A percentile compares a stretch with the other conserved stretches of the same genome.
These are phyloP conservation scores for Coniochaeta pulveracea DNA, from an alignment of 2,329 filamentous ascomycete genomes.

Conservation along the genomic window DNA sequence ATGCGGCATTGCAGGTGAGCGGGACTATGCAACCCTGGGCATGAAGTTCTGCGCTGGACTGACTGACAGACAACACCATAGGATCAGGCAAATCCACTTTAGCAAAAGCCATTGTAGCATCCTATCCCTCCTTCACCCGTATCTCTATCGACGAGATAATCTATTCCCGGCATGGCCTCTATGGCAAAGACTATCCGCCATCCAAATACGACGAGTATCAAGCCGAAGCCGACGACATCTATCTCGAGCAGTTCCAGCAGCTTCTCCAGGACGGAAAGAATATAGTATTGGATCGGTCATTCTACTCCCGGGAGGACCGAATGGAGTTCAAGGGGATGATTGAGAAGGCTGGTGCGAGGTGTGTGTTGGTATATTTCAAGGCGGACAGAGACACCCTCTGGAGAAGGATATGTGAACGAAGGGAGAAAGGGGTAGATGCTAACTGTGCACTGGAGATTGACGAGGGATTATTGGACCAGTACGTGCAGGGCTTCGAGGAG, in stretches of 20 bases:
- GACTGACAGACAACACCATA: constrained; percentile 4
- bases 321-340: constrained; percentile 17
- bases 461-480: constrained; percentile 6
- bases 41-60: background rate
- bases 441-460: constrained; percentile 9
- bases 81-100: constrained; percentile 19
- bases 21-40: background rate
- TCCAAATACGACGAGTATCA: constrained; percentile 11
- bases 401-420: constrained; percentile 17
- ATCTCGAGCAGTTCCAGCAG: constrained; percentile 5
- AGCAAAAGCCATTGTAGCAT: constrained; percentile 14
- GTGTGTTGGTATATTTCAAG: constrained; percentile 18
- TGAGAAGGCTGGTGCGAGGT: constrained; percentile 14
- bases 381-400: constrained; percentile 17
- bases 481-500: constrained; percentile 8
- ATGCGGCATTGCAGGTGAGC: constrained; percentile 17
- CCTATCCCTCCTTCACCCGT: constrained; percentile 13
- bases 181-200: constrained; percentile 15
- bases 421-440: constrained; percentile 6
- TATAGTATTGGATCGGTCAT: constrained; percentile 19
- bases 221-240: constrained; percentile 19
- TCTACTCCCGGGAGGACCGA: constrained; percentile 19
- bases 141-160: constrained; percentile 16
- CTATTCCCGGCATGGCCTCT: constrained; percentile 15
- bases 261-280: constrained; percentile 11